Base-by-base conservation (phyloP, 331 rosid species). In the Pyracantha coccinea region DNA sequence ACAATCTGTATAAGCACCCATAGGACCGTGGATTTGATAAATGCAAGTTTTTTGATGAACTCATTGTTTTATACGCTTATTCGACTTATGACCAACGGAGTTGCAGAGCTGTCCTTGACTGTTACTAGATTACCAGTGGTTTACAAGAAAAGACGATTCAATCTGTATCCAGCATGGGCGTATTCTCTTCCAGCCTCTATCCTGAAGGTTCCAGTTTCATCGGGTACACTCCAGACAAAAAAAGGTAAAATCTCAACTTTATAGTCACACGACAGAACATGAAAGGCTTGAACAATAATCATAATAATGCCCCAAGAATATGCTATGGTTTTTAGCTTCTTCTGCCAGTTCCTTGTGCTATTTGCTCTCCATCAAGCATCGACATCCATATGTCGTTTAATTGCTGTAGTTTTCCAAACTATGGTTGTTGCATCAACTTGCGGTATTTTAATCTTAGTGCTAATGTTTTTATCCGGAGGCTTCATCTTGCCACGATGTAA, bases 81-180 rank as follows among this genome's bases (percentile, higher is more conserved):
- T 53, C 88, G 93, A 71, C 89, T 89, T 70, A 78, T 89, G 82
- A 86, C 91, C 14, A 87, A 91, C 83, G 98, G 98, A 27, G 68
- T 93, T 80, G 93, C 98, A 14, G 98, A 93, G 86, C 79, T 91
- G 71, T 73, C 85, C 73, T 74, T 93, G 92, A 93, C 96, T 44
- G 75, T 89, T 68, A 77, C 87, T 28, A 86, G 98, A 81, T 82
- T 91, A 25, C 89, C 91, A 19, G 90, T 89, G 61, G 88, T 91
- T 66, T 83, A 91, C 81, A 93, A 93, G 79, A 96, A 93, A 83
- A 81, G 82, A 33, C 80, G 74, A 45, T 81, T 93, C 79, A 78
- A 79, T 70, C 84, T 93, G 32, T 91, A 91, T 77, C 97, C 93
- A 52, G 93, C 98, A 19, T 93, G 98, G 98, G 90, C 97, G 14